Evolutionary conservation across 2,329 filamentous ascomycete genomes (phyloP).

Genomic region (Phialemonium atrogriseum): DNA sequence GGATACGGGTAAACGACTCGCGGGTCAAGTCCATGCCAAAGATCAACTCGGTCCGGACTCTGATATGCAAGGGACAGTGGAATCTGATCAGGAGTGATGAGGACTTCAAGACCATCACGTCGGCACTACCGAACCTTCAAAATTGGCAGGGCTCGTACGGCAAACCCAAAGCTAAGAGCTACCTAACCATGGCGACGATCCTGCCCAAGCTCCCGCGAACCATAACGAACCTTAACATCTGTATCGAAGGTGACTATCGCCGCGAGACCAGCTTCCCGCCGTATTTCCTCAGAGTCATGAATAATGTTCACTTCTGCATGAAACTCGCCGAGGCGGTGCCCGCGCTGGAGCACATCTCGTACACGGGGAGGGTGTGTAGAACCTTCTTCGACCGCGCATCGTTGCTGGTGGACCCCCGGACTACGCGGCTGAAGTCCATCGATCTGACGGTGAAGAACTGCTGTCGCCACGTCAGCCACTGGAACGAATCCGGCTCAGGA

Average conservation of each 20-base stretch:
- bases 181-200: conserved; percentile 59
- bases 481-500: conserved; percentile 57
- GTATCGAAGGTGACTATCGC: conserved; percentile 63
- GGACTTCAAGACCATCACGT: conserved; percentile 55
- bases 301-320: conserved; percentile 56
- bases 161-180: conserved; percentile 67
- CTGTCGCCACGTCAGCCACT: conserved; percentile 48
- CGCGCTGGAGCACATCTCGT: conserved; percentile 58
- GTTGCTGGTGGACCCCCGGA: conserved; percentile 37
- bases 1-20: conserved; percentile 27
- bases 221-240: conserved; percentile 57
- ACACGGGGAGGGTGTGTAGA: conserved; percentile 64
- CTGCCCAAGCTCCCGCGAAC: conserved; percentile 48
- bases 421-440: conserved; percentile 51
- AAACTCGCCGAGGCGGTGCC: conserved; percentile 53
- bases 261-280: conserved; percentile 53
- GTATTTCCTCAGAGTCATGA: conserved; percentile 52
- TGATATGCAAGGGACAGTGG: conserved; percentile 70
- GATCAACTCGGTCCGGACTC: conserved; percentile 51
- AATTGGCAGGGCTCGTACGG: conserved; percentile 58
- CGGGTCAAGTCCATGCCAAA: conserved; percentile 15
- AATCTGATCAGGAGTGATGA: conserved; percentile 58
- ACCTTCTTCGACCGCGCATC: conserved; percentile 56
- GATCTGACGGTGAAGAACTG: conserved; percentile 69
- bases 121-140: conserved; percentile 56